Evolutionary conservation across 1,139 yeast species (phyloP).

Genomic region (Candida neerlandica): DNA sequence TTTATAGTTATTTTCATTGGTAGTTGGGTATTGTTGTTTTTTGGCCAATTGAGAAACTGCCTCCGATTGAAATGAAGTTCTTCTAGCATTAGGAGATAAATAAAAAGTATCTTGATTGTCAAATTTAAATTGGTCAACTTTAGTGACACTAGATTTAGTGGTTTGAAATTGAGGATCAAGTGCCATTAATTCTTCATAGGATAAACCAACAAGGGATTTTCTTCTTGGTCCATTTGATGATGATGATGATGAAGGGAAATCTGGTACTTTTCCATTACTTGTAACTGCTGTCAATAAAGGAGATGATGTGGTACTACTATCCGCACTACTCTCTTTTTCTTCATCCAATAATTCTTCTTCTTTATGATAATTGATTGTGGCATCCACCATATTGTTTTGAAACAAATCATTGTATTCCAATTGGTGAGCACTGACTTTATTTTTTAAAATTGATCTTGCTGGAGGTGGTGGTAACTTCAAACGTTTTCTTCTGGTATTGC

Average conservation of each 20-base stretch:
- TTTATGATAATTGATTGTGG: conserved; percentile 23
- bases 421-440: conserved; percentile 37
- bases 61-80: conserved; percentile 9
- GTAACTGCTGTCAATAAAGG: neutral
- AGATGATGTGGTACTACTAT: neutral
- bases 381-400: conserved; percentile 26
- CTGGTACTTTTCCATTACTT: conserved; percentile 1
- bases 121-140: conserved; percentile 43
- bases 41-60: conserved; percentile 11
- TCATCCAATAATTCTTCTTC: conserved; percentile 16
- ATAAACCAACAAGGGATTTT: conserved; percentile 64
- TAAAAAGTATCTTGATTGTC: conserved; percentile 43
- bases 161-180: conserved; percentile 57
- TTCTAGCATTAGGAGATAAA: conserved; percentile 26
- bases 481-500: conserved; percentile 13
- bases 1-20: conserved; percentile 45
- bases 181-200: conserved; percentile 62
- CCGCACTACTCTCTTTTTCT: conserved; percentile 6
- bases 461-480: conserved; percentile 33
- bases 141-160: conserved; percentile 33
- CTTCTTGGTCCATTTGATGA: conserved; percentile 28
- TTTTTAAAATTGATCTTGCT: conserved; percentile 43
- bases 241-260: conserved; percentile 4
- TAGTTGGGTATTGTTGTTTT: conserved; percentile 29
- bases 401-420: conserved; percentile 26